A percentile compares a stretch with the other conserved stretches of the same genome.
Evolutionary conservation across 495 filamentous ascomycete species (phyloP).

Genomic region (Immersiella caudata): DNA sequence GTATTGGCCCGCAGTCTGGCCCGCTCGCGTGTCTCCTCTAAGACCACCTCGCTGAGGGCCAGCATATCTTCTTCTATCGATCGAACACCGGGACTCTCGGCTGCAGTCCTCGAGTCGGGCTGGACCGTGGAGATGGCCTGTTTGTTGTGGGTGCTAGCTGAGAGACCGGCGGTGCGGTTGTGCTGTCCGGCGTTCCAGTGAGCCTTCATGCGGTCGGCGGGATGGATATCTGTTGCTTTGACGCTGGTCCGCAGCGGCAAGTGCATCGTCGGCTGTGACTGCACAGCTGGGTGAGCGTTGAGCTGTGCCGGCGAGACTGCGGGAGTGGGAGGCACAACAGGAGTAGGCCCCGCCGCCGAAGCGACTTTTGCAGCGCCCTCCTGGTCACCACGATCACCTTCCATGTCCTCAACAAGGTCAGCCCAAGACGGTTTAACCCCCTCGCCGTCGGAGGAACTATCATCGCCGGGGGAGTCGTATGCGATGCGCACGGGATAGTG

Average conservation of each 20-base stretch:
- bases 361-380: not conserved
- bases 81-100: no score
- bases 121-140: no score
- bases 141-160: constrained; percentile 10
- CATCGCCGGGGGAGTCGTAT: not conserved
- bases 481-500: constrained; percentile 38
- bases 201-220: constrained; percentile 20
- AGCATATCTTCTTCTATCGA: no score
- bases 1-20: no score
- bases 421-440: not conserved
- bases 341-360: not conserved
- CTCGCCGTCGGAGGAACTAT: not conserved
- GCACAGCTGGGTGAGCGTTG: not conserved
- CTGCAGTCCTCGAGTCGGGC: no score
- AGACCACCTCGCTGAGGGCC: no score
- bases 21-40: no score
- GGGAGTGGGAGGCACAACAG: not conserved
- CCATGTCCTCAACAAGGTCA: not conserved
- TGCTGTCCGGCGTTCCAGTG: constrained; percentile 7
- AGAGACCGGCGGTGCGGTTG: not conserved
- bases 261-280: not conserved
- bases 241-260: not conserved
- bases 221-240: constrained; percentile 12
- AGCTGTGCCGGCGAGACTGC: not conserved
- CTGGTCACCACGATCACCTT: not conserved